Evolutionary conservation across 495 filamentous ascomycete genomes (phyloP).

Genomic region (Staphylotrichum tortipilum): DNA sequence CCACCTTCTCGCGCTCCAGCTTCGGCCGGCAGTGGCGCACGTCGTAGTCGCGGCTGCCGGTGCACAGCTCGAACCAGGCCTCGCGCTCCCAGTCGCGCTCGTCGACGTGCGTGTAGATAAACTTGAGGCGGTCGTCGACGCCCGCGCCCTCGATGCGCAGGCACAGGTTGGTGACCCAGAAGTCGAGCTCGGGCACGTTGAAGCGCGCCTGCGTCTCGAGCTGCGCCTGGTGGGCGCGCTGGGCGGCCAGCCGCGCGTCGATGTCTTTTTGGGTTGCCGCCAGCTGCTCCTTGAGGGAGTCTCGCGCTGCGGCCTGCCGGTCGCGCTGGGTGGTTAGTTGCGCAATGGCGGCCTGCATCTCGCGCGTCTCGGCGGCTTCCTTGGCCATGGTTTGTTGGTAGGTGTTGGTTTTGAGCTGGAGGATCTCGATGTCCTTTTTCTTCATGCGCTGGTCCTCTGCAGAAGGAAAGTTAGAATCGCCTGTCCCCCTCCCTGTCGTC

Average conservation of each 20-base stretch:
- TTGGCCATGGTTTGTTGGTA: slow-evolving; percentile 76
- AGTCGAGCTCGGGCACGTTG: slow-evolving; percentile 85
- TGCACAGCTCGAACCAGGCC: slow-evolving; percentile 87
- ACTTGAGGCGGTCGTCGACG: slow-evolving; percentile 74
- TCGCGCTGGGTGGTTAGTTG: slow-evolving; percentile 68
- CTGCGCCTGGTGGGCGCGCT: slow-evolving; percentile 47
- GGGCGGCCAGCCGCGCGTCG: slow-evolving; percentile 41
- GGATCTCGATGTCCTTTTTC: slow-evolving; percentile 76
- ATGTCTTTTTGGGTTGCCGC: slow-evolving; percentile 64
- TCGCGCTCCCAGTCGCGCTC: slow-evolving; percentile 85
- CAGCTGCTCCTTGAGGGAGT: slow-evolving; percentile 69
- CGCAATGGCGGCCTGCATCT: slow-evolving; percentile 76
- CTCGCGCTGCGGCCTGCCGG: slow-evolving; percentile 60
- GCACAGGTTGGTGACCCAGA: slow-evolving; percentile 88
- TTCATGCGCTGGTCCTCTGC: slow-evolving; percentile 86
- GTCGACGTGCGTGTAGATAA: slow-evolving; percentile 80
- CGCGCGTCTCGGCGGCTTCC: slow-evolving; percentile 76
- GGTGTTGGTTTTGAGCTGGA: slow-evolving; percentile 64
- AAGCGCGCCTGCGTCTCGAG: slow-evolving; percentile 71
- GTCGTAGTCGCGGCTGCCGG: slow-evolving; percentile 71
- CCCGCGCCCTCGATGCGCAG: slow-evolving; percentile 86
- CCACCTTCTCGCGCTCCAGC: slow-evolving; percentile 62
- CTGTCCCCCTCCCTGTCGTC: too few relatives aligned
- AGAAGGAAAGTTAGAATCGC: background rate
- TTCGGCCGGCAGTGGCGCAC: slow-evolving; percentile 72